Percentiles rank a stretch among this genome's conserved stretches.
Conservation (phyloP, 2,329 filamentous ascomycete species). For the Sarocladium brachiariae region DNA sequence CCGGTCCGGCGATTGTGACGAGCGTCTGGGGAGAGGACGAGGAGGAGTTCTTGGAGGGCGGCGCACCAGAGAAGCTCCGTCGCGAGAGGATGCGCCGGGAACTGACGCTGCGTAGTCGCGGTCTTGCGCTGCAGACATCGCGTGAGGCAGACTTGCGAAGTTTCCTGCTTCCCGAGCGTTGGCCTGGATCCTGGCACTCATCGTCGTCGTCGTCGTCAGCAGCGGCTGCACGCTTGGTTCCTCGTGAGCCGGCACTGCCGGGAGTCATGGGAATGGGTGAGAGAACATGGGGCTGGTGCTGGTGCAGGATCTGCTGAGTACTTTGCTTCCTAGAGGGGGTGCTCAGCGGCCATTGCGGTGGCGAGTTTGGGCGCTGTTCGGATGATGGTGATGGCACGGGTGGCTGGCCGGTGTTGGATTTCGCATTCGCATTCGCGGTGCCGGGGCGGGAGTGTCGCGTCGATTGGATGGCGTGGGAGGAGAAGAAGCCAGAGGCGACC, state of each 20-base stretch:
- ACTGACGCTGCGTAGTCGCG: constrained; percentile 24
- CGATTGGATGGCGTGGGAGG: constrained; percentile 50
- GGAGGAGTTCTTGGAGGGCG: constrained; percentile 13
- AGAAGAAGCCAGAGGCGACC: constrained; percentile 52
- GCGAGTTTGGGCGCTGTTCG: constrained; percentile 15
- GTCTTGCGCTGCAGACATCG: constrained; percentile 27
- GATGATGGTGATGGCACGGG: constrained; percentile 12
- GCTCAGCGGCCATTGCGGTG: constrained; percentile 22
- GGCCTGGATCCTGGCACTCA: constrained; percentile 17
- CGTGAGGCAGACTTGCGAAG: constrained; percentile 43
- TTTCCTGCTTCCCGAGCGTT: constrained; percentile 36
- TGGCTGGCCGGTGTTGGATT: constrained; percentile 14
- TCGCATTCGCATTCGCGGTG: constrained; percentile 12
- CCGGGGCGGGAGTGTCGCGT: constrained; percentile 37
- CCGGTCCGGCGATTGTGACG: neutral
- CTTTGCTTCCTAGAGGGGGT: constrained; percentile 15
- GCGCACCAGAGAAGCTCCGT: constrained; percentile 21
- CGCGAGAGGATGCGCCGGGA: constrained; percentile 20
- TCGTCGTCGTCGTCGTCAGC: constrained; percentile 19
- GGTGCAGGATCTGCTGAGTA: neutral
- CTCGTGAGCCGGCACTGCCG: constrained; percentile 30
- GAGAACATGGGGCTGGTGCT: constrained; percentile 11
- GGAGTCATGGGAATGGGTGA: constrained; percentile 22
- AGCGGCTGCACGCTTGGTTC: constrained; percentile 43
- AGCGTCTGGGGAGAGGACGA: constrained; percentile 8